Conservation (phyloP, 169 alveolate genomes). For the Plasmodium reichenowi region DNA sequence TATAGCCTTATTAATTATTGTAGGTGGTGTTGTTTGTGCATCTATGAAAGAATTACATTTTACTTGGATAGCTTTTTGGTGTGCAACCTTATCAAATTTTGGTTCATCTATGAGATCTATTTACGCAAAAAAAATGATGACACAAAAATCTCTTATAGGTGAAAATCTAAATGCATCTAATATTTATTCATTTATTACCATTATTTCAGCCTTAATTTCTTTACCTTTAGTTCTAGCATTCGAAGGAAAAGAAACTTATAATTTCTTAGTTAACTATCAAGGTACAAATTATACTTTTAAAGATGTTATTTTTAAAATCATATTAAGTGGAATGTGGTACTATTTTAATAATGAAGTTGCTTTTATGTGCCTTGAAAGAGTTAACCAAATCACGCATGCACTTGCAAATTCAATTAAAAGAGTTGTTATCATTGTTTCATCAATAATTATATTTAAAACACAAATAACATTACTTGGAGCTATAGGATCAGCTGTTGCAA, state of each 20-base stretch:
- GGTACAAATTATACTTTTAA: constrained; percentile 63
- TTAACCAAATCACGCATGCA: constrained; percentile 89
- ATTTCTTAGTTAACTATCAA: constrained; percentile 15
- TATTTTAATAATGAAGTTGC: constrained; percentile 87
- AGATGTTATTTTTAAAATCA: constrained; percentile 41
- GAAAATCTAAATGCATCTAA: constrained; percentile 82
- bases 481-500: constrained; percentile 85
- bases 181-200: constrained; percentile 85
- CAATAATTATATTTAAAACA: constrained; percentile 83
- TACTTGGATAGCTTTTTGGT: constrained; percentile 84
- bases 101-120: constrained; percentile 85
- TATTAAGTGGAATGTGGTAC: constrained; percentile 85
- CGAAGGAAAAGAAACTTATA: constrained; percentile 78
- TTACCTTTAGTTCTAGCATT: constrained; percentile 80
- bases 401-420: constrained; percentile 89
- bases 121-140: constrained; percentile 84
- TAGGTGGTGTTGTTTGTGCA: constrained; percentile 87
- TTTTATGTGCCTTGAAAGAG: constrained; percentile 85
- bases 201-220: constrained; percentile 83
- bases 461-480: constrained; percentile 84
- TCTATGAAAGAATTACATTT: constrained; percentile 86
- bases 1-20: constrained; percentile 83
- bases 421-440: constrained; percentile 85
- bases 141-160: constrained; percentile 82
- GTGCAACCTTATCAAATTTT: constrained; percentile 87